Evolutionary conservation across 495 filamentous ascomycete genomes (phyloP).

Genomic region (Daldinia caldariorum): DNA sequence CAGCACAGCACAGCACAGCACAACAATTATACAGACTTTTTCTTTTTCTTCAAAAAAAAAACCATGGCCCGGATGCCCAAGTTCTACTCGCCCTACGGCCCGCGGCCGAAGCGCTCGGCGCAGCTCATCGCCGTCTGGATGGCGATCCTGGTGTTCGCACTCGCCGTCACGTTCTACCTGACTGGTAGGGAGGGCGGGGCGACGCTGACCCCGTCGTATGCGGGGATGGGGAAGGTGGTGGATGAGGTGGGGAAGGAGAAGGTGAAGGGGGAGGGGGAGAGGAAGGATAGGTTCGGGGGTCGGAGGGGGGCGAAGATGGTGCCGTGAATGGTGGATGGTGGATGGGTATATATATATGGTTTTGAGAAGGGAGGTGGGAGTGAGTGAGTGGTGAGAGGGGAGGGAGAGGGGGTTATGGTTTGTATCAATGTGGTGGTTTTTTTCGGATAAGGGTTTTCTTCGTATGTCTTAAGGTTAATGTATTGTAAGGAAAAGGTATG

Average conservation of each 20-base stretch:
- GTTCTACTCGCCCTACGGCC: conserved; percentile 49
- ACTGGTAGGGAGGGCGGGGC: conserved; percentile 34
- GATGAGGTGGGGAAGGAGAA: conserved; percentile 8
- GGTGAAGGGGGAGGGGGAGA: not conserved
- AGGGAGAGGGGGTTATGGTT: not conserved
- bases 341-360: too few species aligned
- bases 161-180: conserved; percentile 48
- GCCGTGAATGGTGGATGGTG: not conserved
- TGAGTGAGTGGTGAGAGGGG: too few species aligned
- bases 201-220: conserved; percentile 22
- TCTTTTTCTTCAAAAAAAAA: too few species aligned
- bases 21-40: too few species aligned
- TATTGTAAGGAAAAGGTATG: not conserved
- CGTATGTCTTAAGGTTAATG: too few species aligned
- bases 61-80: conserved; percentile 35
- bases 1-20: not conserved
- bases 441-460: not conserved
- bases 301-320: not conserved
- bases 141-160: conserved; percentile 41
- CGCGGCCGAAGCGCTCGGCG: conserved; percentile 45
- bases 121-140: conserved; percentile 50
- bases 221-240: conserved; percentile 15
- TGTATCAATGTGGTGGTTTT: not conserved
- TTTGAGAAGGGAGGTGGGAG: too few species aligned
- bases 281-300: not conserved